Evolutionary conservation across 108 stramenopile genomes (phyloP).

Genomic region (Pelagomonas calceolata): DNA sequence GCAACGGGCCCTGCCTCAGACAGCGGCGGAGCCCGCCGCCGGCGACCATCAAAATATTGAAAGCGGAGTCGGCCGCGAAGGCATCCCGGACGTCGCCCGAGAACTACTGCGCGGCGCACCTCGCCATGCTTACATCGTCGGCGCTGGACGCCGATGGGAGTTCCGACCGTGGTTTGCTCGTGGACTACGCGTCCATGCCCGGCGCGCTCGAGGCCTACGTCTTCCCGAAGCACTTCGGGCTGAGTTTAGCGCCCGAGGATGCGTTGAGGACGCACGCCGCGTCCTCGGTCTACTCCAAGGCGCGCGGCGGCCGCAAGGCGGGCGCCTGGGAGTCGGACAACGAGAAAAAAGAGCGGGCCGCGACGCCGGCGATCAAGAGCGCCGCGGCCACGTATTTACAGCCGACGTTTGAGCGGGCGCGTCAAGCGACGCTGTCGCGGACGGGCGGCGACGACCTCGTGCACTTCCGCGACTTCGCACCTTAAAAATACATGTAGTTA

Average conservation of each 20-base stretch:
- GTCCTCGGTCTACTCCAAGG: slow-evolving; percentile 61
- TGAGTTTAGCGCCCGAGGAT: slow-evolving; percentile 27
- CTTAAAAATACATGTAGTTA: too few relatives aligned
- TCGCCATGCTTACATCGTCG: slow-evolving; percentile 59
- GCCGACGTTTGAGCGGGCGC: neutral
- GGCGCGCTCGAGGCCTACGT: slow-evolving; percentile 38
- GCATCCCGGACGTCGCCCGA: slow-evolving; percentile 7
- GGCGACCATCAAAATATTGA: slow-evolving; percentile 15
- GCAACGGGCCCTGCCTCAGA: slow-evolving; percentile 43
- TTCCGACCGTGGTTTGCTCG: slow-evolving; percentile 1
- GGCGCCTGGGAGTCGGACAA: slow-evolving; percentile 51
- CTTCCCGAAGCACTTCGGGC: slow-evolving; percentile 46
- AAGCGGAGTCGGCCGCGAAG: slow-evolving; percentile 22
- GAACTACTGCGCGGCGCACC: slow-evolving; percentile 67
- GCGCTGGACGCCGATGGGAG: slow-evolving; percentile 45
- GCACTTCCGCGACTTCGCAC: neutral
- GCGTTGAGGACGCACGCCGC: slow-evolving; percentile 43
- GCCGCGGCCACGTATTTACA: neutral
- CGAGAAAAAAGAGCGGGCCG: slow-evolving; percentile 49
- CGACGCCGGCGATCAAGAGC: slow-evolving; percentile 5
- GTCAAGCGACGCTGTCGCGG: neutral
- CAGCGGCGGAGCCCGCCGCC: slow-evolving; percentile 18
- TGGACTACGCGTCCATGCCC: slow-evolving; percentile 33
- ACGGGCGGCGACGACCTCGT: neutral
- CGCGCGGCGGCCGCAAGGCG: slow-evolving; percentile 29